Conservation (phyloP, 1,284 basidiomycete genomes). For the Ustilago cynodontis region DNA sequence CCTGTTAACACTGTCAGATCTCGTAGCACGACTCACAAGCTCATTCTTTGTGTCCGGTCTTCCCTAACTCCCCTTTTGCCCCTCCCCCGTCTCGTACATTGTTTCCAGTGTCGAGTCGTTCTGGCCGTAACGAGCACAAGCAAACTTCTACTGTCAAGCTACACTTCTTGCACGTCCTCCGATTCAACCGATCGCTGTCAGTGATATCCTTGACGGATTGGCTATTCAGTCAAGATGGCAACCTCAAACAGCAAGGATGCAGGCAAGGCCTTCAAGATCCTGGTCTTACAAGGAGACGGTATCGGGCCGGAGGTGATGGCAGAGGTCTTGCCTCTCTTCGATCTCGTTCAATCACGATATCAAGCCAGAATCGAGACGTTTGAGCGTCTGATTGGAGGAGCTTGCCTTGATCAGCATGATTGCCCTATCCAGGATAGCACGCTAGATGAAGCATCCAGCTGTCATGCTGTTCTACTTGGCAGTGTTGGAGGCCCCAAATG, state of each 20-base stretch:
- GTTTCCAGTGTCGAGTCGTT: too few relatives aligned
- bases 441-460: constrained; percentile 80
- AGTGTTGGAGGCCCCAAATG: constrained; percentile 97
- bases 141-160: too few relatives aligned
- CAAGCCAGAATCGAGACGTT: constrained; percentile 76
- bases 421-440: constrained; percentile 74
- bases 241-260: neutral
- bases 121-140: too few relatives aligned
- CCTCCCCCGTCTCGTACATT: too few relatives aligned
- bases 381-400: constrained; percentile 32
- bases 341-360: constrained; percentile 77
- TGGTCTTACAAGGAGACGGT: constrained; percentile 91
- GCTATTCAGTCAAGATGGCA: constrained; percentile 14
- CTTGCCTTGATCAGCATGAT: constrained; percentile 41
- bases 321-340: constrained; percentile 86
- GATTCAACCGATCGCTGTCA: too few relatives aligned
- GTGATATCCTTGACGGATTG: too few relatives aligned
- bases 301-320: constrained; percentile 93
- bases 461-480: constrained; percentile 73
- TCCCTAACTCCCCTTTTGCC: too few relatives aligned
- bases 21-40: too few relatives aligned
- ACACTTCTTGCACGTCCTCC: too few relatives aligned
- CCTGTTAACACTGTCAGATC: too few relatives aligned
- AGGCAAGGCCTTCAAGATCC: constrained; percentile 75
- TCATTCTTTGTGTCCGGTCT: too few relatives aligned